Conservation (phyloP, 305 asterid species). For the Ruellia speciosa region DNA sequence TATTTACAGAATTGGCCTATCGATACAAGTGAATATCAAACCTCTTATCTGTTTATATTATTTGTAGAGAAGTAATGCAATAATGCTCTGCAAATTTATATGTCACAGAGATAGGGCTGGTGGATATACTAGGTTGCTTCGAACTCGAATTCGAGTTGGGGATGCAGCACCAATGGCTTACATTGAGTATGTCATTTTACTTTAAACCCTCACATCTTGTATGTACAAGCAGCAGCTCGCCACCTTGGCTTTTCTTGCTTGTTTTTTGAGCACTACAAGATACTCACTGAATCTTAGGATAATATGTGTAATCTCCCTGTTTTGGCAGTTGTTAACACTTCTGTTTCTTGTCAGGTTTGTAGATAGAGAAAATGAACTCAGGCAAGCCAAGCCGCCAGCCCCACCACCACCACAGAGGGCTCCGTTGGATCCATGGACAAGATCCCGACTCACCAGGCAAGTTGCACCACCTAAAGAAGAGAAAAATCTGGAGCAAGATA, state of each 20-base stretch:
- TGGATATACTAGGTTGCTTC: conserved; percentile 89
- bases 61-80: conserved; percentile 19
- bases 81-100: conserved; percentile 11
- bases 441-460: conserved; percentile 78
- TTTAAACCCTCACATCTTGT: background rate
- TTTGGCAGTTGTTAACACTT: background rate
- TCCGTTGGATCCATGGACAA: conserved; percentile 86
- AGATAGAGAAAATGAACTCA: conserved; percentile 84
- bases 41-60: conserved; percentile 8
- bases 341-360: conserved; percentile 45
- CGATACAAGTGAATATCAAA: conserved; percentile 66
- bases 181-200: conserved; percentile 55
- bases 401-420: conserved; percentile 65
- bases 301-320: too few relatives aligned
- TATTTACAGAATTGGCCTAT: conserved; percentile 87
- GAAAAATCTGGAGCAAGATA: conserved; percentile 41
- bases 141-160: conserved; percentile 84
- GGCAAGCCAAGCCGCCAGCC: conserved; percentile 75
- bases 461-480: conserved; percentile 79
- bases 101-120: conserved; percentile 75
- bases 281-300: too few relatives aligned
- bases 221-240: too few relatives aligned
- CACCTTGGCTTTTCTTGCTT: background rate
- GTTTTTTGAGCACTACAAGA: too few relatives aligned
- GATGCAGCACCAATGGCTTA: conserved; percentile 94